Percentiles rank a stretch among this genome's conserved stretches.
Evolutionary conservation across 768 basidiomycete genomes (phyloP).

Genomic region (Neoboletus magnificus): DNA sequence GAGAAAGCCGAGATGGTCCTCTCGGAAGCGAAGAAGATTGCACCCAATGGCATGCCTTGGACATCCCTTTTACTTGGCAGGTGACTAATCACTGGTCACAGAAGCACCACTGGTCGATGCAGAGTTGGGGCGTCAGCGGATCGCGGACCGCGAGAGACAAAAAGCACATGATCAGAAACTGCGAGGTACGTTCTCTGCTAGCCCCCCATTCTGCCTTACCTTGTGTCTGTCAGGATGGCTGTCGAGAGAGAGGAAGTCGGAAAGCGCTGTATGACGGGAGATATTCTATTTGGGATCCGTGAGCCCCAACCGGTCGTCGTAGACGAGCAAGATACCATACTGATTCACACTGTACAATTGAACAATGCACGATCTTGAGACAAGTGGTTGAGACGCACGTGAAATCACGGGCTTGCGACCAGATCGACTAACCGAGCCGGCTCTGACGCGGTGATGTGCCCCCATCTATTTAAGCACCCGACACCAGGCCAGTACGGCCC

Average conservation of each 20-base stretch:
- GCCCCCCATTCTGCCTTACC: not conserved
- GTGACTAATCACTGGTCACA: constrained; percentile 21
- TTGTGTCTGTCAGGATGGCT: constrained; percentile 27
- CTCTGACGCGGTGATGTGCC: not conserved
- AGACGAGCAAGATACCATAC: constrained; percentile 21
- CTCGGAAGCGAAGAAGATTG: constrained; percentile 61
- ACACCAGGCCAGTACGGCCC: too few relatives aligned
- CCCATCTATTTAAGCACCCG: not conserved
- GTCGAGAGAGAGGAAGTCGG: constrained; percentile 30
- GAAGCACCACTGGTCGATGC: constrained; percentile 58
- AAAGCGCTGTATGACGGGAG: constrained; percentile 4
- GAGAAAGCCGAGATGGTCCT: constrained; percentile 69
- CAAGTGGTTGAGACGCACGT: constrained; percentile 2
- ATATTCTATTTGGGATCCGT: not conserved
- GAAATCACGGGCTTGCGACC: not conserved
- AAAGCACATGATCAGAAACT: constrained; percentile 65
- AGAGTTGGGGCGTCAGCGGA: constrained; percentile 60
- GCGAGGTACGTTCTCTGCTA: constrained; percentile 48
- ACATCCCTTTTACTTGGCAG: not conserved
- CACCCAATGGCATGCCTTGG: constrained; percentile 57
- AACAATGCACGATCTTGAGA: not conserved
- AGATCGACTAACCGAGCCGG: not conserved
- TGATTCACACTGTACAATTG: constrained; percentile 2
- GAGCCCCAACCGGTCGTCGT: not conserved
- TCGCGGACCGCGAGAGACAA: constrained; percentile 65